A percentile compares a stretch with the other conserved stretches of the same genome.
phyloP scores from a whole-genome alignment of 306 rosid genomes.

The Mucuna pruriens region DNA sequence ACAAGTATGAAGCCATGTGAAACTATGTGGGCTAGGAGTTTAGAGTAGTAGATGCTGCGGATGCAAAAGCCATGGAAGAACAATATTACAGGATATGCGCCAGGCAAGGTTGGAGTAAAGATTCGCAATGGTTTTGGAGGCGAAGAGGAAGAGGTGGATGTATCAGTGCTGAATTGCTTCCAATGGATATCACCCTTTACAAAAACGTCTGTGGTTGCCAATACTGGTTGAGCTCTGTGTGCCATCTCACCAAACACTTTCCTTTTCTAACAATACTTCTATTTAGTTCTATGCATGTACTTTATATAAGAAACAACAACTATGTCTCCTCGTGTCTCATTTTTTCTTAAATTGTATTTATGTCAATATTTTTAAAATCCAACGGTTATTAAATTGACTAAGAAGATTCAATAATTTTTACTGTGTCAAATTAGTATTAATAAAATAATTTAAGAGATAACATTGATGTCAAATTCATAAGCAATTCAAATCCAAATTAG shows the following conservation, averaged over 20 bases:
- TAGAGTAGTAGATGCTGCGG: slow-evolving; percentile 46
- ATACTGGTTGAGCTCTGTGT: not conserved
- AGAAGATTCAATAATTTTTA: too few relatives aligned
- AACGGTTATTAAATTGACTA: too few relatives aligned
- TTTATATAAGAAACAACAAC: too few relatives aligned
- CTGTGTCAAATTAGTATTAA: too few relatives aligned
- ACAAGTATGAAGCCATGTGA: slow-evolving; percentile 69
- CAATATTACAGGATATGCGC: slow-evolving; percentile 53
- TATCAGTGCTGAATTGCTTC: slow-evolving; percentile 22
- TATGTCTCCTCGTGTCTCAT: too few relatives aligned
- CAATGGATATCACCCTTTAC: slow-evolving; percentile 35
- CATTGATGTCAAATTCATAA: too few relatives aligned
- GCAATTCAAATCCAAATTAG: too few relatives aligned
- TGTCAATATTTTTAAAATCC: too few relatives aligned
- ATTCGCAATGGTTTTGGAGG: slow-evolving; percentile 63
- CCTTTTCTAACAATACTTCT: too few relatives aligned
- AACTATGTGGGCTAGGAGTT: slow-evolving; percentile 51
- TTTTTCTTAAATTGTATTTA: too few relatives aligned
- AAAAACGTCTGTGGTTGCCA: slow-evolving; percentile 42
- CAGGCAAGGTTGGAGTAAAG: slow-evolving; percentile 49
- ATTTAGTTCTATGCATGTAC: too few relatives aligned
- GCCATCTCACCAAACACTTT: slow-evolving; percentile 3
- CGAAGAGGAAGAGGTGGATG: slow-evolving; percentile 3
- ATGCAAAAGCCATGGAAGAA: slow-evolving; percentile 66
- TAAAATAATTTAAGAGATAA: too few relatives aligned